These are phyloP conservation scores for Zygotorulaspora danielsina DNA, from an alignment of 805 yeast species.

Conservation along the genomic window DNA sequence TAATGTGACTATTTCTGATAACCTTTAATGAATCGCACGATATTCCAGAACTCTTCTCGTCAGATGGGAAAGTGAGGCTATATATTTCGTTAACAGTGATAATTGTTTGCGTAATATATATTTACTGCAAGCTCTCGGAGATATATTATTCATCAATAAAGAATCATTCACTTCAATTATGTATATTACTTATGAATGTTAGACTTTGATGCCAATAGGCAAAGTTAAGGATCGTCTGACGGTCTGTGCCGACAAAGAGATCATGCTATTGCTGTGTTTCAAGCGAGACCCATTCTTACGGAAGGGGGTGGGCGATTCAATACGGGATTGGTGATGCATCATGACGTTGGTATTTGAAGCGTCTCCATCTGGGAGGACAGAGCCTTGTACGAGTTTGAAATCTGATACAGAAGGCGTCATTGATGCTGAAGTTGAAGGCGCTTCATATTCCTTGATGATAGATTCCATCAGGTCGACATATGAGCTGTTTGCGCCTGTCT, in stretches of 20 bases:
- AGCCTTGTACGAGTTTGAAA: neutral
- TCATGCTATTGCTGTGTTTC: slow-evolving; percentile 15
- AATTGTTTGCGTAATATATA: no score
- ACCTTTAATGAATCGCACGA: no score
- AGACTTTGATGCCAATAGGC: slow-evolving; percentile 32
- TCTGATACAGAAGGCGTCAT: neutral
- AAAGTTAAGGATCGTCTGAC: slow-evolving; percentile 31
- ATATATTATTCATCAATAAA: no score
- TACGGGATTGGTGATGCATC: slow-evolving; percentile 1
- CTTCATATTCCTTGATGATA: slow-evolving; percentile 14
- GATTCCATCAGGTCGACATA: slow-evolving; percentile 15
- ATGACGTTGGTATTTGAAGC: slow-evolving; percentile 5
- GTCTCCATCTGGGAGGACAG: no score
- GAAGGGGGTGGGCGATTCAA: slow-evolving; percentile 16
- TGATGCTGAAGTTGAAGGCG: slow-evolving; percentile 9
- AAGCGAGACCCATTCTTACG: slow-evolving; percentile 5
- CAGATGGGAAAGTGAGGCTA: no score
- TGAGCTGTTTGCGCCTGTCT: slow-evolving; percentile 13
- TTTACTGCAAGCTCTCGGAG: no score
- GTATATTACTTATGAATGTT: slow-evolving; percentile 1
- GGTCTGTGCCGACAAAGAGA: slow-evolving; percentile 18
- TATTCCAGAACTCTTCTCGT: no score
- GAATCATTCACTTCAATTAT: no score
- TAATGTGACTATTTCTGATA: no score
- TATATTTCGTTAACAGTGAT: no score